Evolutionary conservation across 1,139 yeast species (phyloP).

Genomic region (Zygoascus sp.): DNA sequence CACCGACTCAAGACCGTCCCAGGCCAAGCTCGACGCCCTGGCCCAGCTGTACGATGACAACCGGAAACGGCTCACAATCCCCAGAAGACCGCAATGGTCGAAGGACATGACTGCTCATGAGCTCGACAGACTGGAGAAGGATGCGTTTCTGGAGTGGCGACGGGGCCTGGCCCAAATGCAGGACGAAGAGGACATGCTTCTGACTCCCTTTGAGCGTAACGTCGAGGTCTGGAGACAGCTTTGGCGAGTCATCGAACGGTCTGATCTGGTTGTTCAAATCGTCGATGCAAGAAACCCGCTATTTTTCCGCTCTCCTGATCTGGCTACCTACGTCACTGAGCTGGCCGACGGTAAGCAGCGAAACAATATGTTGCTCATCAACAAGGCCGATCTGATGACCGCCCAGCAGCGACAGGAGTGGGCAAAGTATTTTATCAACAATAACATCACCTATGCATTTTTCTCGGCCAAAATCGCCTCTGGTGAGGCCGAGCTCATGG

Average conservation of each 20-base stretch:
- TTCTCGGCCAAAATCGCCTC: conserved; percentile 73
- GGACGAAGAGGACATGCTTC: conserved; percentile 66
- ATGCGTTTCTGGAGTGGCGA: conserved; percentile 92
- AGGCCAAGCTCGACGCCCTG: conserved; percentile 43
- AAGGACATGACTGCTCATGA: conserved; percentile 62
- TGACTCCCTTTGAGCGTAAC: conserved; percentile 97
- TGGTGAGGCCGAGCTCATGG: conserved; percentile 23
- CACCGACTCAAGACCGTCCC: neutral
- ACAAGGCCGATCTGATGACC: conserved; percentile 88
- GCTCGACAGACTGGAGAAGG: conserved; percentile 82
- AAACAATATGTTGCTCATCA: conserved; percentile 75
- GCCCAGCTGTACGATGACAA: conserved; percentile 67
- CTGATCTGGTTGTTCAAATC: conserved; percentile 91
- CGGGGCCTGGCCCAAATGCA: conserved; percentile 80
- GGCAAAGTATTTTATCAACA: conserved; percentile 74
- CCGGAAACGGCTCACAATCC: conserved; percentile 82
- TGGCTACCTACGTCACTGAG: conserved; percentile 78
- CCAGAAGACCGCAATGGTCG: conserved; percentile 88
- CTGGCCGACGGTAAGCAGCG: conserved; percentile 54
- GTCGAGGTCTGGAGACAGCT: conserved; percentile 97
- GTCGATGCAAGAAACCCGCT: conserved; percentile 97
- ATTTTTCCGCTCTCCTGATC: conserved; percentile 81
- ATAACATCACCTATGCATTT: conserved; percentile 78
- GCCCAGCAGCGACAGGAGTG: conserved; percentile 71
- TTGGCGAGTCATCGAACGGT: conserved; percentile 97